Conservation (phyloP, 768 basidiomycete species). For the Leccinum barrowsii region DNA sequence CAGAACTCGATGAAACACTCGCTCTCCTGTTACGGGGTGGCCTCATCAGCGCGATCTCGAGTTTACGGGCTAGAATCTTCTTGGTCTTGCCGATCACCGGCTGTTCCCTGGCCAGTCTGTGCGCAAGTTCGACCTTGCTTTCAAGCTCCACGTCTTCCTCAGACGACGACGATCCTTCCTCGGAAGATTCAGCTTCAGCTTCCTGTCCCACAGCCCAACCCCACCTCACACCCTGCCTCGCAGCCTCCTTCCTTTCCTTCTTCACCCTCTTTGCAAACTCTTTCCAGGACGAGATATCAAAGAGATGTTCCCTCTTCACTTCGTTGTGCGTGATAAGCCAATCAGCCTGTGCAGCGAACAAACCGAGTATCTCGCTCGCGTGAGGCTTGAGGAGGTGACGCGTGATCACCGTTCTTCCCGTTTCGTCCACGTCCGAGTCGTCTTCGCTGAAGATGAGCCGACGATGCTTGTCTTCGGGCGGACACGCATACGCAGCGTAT, state of each 20-base stretch:
- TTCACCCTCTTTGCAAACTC: slow-evolving; percentile 38
- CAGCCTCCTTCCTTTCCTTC: slow-evolving; percentile 33
- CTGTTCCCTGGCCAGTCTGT: slow-evolving; percentile 17
- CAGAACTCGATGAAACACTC: slow-evolving; percentile 18
- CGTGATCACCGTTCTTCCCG: slow-evolving; percentile 28
- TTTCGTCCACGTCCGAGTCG: slow-evolving; percentile 30
- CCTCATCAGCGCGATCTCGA: slow-evolving; percentile 16
- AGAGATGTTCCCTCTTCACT: slow-evolving; percentile 23
- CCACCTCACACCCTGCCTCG: slow-evolving; percentile 19
- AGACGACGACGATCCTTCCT: slow-evolving; percentile 5
- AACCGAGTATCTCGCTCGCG: slow-evolving; percentile 45
- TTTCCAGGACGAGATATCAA: slow-evolving; percentile 49
- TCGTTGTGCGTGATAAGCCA: slow-evolving; percentile 56
- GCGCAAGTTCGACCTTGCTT: not conserved
- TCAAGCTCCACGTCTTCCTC: slow-evolving; percentile 6
- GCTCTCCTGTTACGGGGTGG: not conserved
- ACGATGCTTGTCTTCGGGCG: slow-evolving; percentile 24
- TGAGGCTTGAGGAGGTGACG: slow-evolving; percentile 48
- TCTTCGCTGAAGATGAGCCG: slow-evolving; percentile 37
- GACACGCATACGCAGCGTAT: slow-evolving; percentile 34
- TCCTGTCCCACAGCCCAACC: slow-evolving; percentile 20
- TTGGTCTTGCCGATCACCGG: slow-evolving; percentile 30
- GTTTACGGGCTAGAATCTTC: slow-evolving; percentile 14
- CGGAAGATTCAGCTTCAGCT: not conserved
- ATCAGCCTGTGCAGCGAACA: slow-evolving; percentile 52